A percentile compares a stretch with the other conserved stretches of the same genome.
These are phyloP conservation scores for Fraxinus quadrangulata DNA, from an alignment of 257 asterid species.

Conservation along the genomic window DNA sequence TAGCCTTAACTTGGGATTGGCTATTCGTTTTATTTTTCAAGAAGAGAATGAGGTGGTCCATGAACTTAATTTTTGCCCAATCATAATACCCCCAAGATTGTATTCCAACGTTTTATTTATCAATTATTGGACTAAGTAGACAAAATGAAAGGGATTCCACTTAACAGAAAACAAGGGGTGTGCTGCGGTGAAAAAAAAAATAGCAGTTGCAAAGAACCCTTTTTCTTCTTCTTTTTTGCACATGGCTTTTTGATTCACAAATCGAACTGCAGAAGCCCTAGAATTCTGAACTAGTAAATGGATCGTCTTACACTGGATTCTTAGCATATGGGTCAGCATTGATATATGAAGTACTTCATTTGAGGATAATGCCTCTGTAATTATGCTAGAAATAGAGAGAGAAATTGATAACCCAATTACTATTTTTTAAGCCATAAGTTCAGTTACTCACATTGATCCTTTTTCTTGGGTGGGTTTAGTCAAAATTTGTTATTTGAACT, in stretches of 20 bases:
- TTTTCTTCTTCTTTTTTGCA: constrained; percentile 19
- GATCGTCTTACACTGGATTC: constrained; percentile 32
- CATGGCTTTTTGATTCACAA: constrained; percentile 46
- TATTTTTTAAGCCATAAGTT: constrained; percentile 3
- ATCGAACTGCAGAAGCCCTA: constrained; percentile 49
- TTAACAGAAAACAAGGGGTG: not conserved
- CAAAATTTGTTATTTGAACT: constrained; percentile 17
- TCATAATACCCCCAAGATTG: no score
- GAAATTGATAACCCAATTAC: constrained; percentile 12
- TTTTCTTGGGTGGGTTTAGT: constrained; percentile 22
- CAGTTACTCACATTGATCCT: constrained; percentile 10
- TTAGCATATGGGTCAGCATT: constrained; percentile 45
- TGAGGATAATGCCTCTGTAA: constrained; percentile 32
- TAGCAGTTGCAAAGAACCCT: constrained; percentile 11
- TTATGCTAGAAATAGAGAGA: constrained; percentile 18
- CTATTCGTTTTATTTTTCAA: not conserved
- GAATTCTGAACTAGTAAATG: constrained; percentile 37
- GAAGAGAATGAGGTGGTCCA: not conserved
- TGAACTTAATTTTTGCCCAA: no score
- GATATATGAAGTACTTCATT: constrained; percentile 29
- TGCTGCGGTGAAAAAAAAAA: not conserved
- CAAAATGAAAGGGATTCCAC: not conserved
- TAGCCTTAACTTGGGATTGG: not conserved
- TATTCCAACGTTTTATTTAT: no score
- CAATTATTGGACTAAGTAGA: no score